Evolutionary conservation across 345 rosid genomes (phyloP), one percentile per base, ranked within the genome.

Genomic region (Salix suchowensis): DNA sequence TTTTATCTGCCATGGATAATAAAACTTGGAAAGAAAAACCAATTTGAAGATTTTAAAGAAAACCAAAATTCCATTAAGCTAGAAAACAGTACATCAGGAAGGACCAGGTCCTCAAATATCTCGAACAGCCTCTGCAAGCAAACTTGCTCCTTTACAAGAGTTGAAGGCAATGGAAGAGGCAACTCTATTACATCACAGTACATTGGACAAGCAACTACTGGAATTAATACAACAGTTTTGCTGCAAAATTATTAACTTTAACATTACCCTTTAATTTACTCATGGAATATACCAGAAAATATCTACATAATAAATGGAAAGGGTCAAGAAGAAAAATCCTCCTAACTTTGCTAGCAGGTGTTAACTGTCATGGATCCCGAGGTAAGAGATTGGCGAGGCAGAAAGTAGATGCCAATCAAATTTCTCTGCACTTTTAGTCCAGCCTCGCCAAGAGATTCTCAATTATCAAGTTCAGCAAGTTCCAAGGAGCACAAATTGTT

Each of bases 291-390:
- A 32, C n/a, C 60, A 36, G 44, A 13, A 26, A 60, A 70, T 14
- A 60, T 60, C n/a, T 70, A 39, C 34, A 34, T 68, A 36, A 58
- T 9, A 71, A 62, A 70, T 37, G 62, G 48, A 69, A 32, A 77
- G 19, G 39, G 30, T 34, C 4, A 23, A 36, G 10, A 66, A 36
- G 16, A 24, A n/a, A 52, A 18, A 14, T n/a, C 64, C 12, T 15
- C 13, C 44, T 28, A 40, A 42, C 64, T 54, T 13, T 2, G 50
- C 23, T 3, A 23, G 62, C 75, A 42, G 37, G 6, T 8, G 16
- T 72, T 46, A 32, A 46, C 5, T 64, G 68, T 26, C n/a, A 11
- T 19, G 23, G 23, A 19, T 39, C 66, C 67, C 40, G 21, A 66
- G 28, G 6, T 26, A 6, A 67, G 71, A 4, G 30, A 44, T 55